A percentile compares a stretch with the other conserved stretches of the same genome.
These are phyloP conservation scores for Boletus coccyginus DNA, from an alignment of 768 basidiomycete genomes.

Conservation along the genomic window DNA sequence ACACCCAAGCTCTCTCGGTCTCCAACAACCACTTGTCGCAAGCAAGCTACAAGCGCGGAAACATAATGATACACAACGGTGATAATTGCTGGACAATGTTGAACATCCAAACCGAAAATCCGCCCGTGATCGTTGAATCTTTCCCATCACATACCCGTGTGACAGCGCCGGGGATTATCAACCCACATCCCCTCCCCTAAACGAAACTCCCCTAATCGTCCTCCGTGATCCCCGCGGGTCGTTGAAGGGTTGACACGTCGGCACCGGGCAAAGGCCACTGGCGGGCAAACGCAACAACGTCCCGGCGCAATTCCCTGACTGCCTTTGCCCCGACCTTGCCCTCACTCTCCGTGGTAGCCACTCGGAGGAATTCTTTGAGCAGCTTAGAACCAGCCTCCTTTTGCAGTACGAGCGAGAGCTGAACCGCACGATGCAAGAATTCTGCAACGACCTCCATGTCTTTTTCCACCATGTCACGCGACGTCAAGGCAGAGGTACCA, in stretches of 20 bases:
- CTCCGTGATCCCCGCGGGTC: constrained; percentile 65
- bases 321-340: constrained; percentile 68
- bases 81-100: constrained; percentile 26
- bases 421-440: constrained; percentile 93
- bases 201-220: constrained; percentile 33
- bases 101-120: constrained; percentile 26
- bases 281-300: constrained; percentile 79
- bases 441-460: constrained; percentile 86
- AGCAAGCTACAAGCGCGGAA: neutral
- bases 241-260: constrained; percentile 42
- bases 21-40: too few relatives aligned
- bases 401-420: constrained; percentile 85
- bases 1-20: too few relatives aligned
- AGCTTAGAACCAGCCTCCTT: constrained; percentile 94
- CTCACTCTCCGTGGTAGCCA: constrained; percentile 65
- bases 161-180: constrained; percentile 2
- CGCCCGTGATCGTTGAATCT: constrained; percentile 56
- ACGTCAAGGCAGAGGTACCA: constrained; percentile 91
- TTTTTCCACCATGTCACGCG: constrained; percentile 85
- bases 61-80: constrained; percentile 3
- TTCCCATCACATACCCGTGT: constrained; percentile 24
- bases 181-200: neutral
- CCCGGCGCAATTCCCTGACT: constrained; percentile 72
- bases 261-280: constrained; percentile 95
- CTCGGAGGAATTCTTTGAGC: constrained; percentile 92